These are phyloP conservation scores for Erucastrum elatum DNA, from an alignment of 345 rosid genomes.

Conservation along the genomic window DNA sequence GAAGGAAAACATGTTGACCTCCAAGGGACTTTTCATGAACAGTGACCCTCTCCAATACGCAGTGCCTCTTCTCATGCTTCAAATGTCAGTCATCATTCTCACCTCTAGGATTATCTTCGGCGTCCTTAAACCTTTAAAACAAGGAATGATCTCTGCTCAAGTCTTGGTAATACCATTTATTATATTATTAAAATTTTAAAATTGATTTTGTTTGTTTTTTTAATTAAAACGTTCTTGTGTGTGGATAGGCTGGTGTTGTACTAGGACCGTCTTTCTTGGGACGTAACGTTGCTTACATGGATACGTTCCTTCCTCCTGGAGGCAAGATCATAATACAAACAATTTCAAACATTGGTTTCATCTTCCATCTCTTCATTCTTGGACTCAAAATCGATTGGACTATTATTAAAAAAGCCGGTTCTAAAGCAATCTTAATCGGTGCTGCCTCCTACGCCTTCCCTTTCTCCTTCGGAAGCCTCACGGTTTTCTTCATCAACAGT, in stretches of 20 bases:
- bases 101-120: slow-evolving; percentile 33
- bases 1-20: slow-evolving; percentile 15
- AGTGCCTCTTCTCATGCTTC: slow-evolving; percentile 27
- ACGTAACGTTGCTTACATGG: slow-evolving; percentile 7
- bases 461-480: slow-evolving; percentile 30
- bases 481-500: slow-evolving; percentile 3
- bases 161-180: slow-evolving; percentile 33
- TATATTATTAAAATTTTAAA: neutral
- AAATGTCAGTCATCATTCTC: slow-evolving; percentile 34
- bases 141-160: slow-evolving; percentile 45
- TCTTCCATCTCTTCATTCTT: slow-evolving; percentile 37
- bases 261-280: slow-evolving; percentile 41
- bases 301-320: slow-evolving; percentile 24
- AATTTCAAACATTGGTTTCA: slow-evolving; percentile 37
- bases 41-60: slow-evolving; percentile 36
- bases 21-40: slow-evolving; percentile 34
- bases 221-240: slow-evolving; percentile 4
- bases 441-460: slow-evolving; percentile 38
- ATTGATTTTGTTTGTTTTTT: neutral
- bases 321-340: slow-evolving; percentile 37
- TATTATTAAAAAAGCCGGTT: slow-evolving; percentile 29
- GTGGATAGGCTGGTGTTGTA: slow-evolving; percentile 37
- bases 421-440: slow-evolving; percentile 35
- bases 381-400: slow-evolving; percentile 38
- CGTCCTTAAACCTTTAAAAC: slow-evolving; percentile 30